These are phyloP conservation scores for Tetraselmis striata DNA, from an alignment of 139 green algal species.

Conservation along the genomic window DNA sequence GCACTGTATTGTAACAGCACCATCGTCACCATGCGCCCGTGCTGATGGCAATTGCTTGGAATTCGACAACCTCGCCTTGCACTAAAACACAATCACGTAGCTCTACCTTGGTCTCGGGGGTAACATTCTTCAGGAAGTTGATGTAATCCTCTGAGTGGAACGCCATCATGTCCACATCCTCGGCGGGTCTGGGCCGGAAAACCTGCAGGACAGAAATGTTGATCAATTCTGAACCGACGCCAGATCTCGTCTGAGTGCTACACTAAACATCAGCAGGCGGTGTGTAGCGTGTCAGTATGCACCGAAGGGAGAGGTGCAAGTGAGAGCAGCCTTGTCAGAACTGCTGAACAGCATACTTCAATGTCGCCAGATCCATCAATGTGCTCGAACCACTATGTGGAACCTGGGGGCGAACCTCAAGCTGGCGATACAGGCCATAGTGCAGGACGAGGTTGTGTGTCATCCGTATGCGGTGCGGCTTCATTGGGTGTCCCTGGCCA, in stretches of 20 bases:
- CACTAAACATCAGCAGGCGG: no score
- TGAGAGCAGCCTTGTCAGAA: no score
- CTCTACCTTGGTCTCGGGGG: constrained; percentile 58
- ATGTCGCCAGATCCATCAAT: no score
- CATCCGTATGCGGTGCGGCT: constrained; percentile 91
- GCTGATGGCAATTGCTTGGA: not conserved
- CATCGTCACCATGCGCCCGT: not conserved
- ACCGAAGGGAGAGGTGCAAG: no score
- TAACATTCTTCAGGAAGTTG: constrained; percentile 73
- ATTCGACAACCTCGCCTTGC: not conserved
- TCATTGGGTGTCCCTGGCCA: constrained; percentile 82
- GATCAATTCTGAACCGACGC: no score
- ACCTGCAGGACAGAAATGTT: constrained; percentile 41
- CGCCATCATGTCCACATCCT: constrained; percentile 48
- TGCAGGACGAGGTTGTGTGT: constrained; percentile 84
- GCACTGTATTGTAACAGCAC: no score
- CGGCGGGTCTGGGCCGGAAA: constrained; percentile 45
- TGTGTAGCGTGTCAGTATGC: no score
- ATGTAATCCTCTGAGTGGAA: constrained; percentile 93
- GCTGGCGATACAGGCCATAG: constrained; percentile 78
- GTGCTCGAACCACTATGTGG: no score
- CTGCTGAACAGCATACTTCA: no score
- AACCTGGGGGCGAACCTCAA: no score
- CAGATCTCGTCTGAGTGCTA: no score
- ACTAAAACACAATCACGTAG: no score